These are phyloP conservation scores for Deuterostichococcus epilithicus DNA, from an alignment of 139 green algal genomes.

Conservation along the genomic window DNA sequence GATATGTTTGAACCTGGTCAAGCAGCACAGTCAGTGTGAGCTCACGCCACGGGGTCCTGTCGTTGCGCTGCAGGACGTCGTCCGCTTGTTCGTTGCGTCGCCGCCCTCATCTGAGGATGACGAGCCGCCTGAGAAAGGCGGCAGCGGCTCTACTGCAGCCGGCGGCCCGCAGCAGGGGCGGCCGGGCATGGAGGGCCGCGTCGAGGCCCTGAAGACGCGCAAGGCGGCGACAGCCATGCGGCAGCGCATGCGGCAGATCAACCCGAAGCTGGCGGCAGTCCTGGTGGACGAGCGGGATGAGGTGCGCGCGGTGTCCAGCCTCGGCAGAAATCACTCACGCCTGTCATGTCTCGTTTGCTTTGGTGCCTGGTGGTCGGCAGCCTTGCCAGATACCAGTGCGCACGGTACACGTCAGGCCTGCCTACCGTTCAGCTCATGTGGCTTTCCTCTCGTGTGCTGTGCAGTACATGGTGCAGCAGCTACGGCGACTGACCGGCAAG, in stretches of 20 bases:
- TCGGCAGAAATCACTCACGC: no score
- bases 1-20: neutral
- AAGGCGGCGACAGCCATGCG: slow-evolving; percentile 24
- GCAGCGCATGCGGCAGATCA: slow-evolving; percentile 24
- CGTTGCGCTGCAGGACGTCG: neutral
- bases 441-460: neutral
- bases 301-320: no score
- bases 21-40: neutral
- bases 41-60: neutral
- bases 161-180: slow-evolving; percentile 1
- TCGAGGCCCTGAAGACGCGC: slow-evolving; percentile 44
- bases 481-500: neutral
- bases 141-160: slow-evolving; percentile 6
- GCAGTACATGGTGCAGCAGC: neutral
- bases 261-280: slow-evolving; percentile 36
- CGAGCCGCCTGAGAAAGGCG: neutral
- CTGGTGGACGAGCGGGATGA: slow-evolving; percentile 53
- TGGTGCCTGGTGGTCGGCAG: neutral
- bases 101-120: neutral
- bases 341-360: neutral
- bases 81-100: neutral
- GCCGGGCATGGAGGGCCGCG: neutral
- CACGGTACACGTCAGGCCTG: neutral
- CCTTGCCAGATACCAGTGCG: neutral
- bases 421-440: no score